Percentiles rank a stretch among this genome's conserved stretches.
These are phyloP conservation scores for Porosira glacialis DNA, from an alignment of 352 stramenopile species.

Conservation along the genomic window DNA sequence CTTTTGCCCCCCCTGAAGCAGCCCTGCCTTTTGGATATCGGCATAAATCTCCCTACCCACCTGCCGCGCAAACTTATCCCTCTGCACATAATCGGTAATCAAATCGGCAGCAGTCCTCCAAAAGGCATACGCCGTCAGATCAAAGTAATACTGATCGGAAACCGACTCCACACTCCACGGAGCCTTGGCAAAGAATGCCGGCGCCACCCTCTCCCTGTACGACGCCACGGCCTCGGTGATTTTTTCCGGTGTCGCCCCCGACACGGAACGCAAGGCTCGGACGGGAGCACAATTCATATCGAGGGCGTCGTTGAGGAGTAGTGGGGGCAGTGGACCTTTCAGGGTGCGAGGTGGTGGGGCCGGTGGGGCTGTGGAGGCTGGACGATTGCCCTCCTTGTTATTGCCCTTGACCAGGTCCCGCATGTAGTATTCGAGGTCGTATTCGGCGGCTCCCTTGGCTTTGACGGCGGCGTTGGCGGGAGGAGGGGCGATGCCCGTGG, in stretches of 20 bases:
- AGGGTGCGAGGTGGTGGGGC: constrained; percentile 50
- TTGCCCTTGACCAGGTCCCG: constrained; percentile 73
- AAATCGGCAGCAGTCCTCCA: constrained; percentile 63
- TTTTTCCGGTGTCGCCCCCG: constrained; percentile 16
- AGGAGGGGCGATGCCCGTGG: not conserved
- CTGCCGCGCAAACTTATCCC: constrained; percentile 61
- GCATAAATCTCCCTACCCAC: constrained; percentile 49
- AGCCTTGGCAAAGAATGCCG: constrained; percentile 49
- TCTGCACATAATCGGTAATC: constrained; percentile 55
- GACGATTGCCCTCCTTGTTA: constrained; percentile 60
- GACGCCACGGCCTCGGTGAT: constrained; percentile 34
- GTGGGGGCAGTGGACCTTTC: constrained; percentile 30
- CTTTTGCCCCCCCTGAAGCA: constrained; percentile 27
- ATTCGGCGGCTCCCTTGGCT: constrained; percentile 70
- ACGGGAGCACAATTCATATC: constrained; percentile 63
- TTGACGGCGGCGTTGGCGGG: constrained; percentile 6
- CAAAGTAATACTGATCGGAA: constrained; percentile 77
- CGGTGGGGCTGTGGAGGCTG: constrained; percentile 38
- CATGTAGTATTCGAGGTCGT: constrained; percentile 78
- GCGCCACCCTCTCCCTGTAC: constrained; percentile 38
- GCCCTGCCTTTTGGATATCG: constrained; percentile 22
- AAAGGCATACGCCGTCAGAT: constrained; percentile 71
- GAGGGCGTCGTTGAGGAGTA: constrained; percentile 67
- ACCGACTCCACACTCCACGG: constrained; percentile 56
- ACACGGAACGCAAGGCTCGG: constrained; percentile 38